Percentiles rank a stretch among this genome's conserved stretches.
Evolutionary conservation across 192 early-diverging fungal genomes (phyloP).

Genomic region (Coemansia sp.): DNA sequence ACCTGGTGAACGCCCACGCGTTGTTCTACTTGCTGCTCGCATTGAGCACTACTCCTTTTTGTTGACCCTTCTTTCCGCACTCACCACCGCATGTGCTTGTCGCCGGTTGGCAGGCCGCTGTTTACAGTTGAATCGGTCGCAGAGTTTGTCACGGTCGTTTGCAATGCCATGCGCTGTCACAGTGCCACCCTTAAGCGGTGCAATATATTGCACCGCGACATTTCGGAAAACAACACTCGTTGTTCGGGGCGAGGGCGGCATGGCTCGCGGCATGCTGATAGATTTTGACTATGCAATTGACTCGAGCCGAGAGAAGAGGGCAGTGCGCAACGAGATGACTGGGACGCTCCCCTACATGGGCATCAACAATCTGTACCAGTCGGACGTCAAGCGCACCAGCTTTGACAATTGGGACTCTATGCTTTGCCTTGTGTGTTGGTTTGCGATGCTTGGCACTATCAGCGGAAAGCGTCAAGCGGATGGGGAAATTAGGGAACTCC

Average conservation of each 20-base stretch:
- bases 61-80: neutral
- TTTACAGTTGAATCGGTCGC: neutral
- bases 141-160: slow-evolving; percentile 19
- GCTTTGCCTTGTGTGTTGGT: neutral
- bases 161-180: slow-evolving; percentile 19
- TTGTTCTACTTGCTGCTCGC: slow-evolving; percentile 26
- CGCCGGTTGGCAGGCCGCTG: slow-evolving; percentile 3
- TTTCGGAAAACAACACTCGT: slow-evolving; percentile 27
- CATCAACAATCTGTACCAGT: slow-evolving; percentile 15
- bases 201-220: slow-evolving; percentile 22
- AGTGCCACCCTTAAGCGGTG: neutral
- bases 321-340: no score
- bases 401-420: slow-evolving; percentile 14
- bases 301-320: neutral
- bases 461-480: neutral
- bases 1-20: slow-evolving; percentile 29
- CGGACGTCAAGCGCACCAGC: neutral
- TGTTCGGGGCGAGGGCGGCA: neutral
- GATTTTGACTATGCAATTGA: slow-evolving; percentile 22
- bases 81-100: slow-evolving; percentile 6
- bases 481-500: neutral
- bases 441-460: neutral
- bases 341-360: slow-evolving; percentile 24
- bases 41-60: slow-evolving; percentile 17
- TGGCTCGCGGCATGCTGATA: neutral